These are phyloP conservation scores for Phyllosticta paracitricarpa DNA, from an alignment of 2,329 filamentous ascomycete genomes.

Conservation along the genomic window DNA sequence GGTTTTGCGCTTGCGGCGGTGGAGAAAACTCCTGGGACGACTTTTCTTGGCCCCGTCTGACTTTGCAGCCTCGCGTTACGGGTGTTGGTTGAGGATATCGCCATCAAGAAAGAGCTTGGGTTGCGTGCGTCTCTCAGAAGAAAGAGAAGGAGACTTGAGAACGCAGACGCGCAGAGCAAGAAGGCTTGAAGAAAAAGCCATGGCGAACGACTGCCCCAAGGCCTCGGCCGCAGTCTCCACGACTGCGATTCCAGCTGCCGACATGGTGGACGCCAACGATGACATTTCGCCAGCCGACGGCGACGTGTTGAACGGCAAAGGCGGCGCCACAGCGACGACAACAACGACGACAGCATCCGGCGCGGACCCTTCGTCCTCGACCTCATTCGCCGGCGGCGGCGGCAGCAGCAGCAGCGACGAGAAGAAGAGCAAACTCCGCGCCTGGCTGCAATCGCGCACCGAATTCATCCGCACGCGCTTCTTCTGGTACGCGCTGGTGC, in stretches of 20 bases:
- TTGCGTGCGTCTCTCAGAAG: not conserved
- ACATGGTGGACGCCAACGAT: not conserved
- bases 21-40: conserved; percentile 37
- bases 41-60: not conserved
- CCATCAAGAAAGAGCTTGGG: too few relatives aligned
- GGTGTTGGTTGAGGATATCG: too few relatives aligned
- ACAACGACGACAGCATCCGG: not conserved
- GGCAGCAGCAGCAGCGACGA: not conserved
- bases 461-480: conserved; percentile 9
- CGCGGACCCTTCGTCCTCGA: not conserved
- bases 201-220: not conserved
- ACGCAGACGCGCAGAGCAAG: too few relatives aligned
- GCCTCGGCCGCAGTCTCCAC: not conserved
- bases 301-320: not conserved
- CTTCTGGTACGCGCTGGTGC: conserved; percentile 11
- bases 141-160: not conserved
- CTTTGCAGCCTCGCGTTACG: not conserved
- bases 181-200: not conserved
- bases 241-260: not conserved
- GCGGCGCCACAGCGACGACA: not conserved
- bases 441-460: conserved; percentile 1
- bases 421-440: not conserved
- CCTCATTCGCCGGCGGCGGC: not conserved
- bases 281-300: not conserved
- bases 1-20: conserved; percentile 46